Base-by-base conservation (phyloP, 176 grass and related monocot species). In the Triticum turgidum region DNA sequence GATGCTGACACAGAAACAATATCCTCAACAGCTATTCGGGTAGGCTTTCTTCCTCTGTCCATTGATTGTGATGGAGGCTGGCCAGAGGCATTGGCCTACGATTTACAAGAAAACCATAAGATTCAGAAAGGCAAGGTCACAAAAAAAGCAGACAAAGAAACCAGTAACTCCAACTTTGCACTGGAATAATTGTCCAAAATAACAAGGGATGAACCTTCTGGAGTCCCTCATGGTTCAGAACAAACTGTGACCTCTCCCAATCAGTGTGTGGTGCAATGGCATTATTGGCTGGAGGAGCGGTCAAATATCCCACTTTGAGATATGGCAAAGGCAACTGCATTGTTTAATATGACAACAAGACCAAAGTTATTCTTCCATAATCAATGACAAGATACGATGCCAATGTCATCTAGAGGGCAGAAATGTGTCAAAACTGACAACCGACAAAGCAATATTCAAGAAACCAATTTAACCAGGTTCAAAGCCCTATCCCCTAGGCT, bases 291-390 rank as follows among this genome's bases (percentile, higher is more conserved):
- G 97, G 92, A 68, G 94, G 89, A 70, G 97, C 92, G 80, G 90
- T 91, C 61, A 96, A 90, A 75, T 99, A 96, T 45, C 97, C 97
- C 33, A 94, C 97, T 90, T 99, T 99, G 74, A 99, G 84, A 84
- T 99, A 94, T 58, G 97, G 97, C 80, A 99, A 87, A 89, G 97
- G 97, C 61, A 99, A 88, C 97, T 99, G 89, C 86, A 87, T 69
- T 62, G 4, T 65, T 66, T 56, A 78, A 10, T 27, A 85, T 77
- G 30, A 14, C 3, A 81, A 81, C 15, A 61, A 85, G 69, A 75
- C 17, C 14, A 25, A 0, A 11, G 18, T 54, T 32, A 76, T 54
- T 11, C 45, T 76, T 76, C 47, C n/a, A 78, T 52, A 77, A 39
- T 78, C 2, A 82, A 71, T 32, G 82, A 20, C 66, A 69, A 63